These are phyloP conservation scores for Leptoxyphium fumago DNA, from an alignment of 2,329 filamentous ascomycete species.

Conservation along the genomic window DNA sequence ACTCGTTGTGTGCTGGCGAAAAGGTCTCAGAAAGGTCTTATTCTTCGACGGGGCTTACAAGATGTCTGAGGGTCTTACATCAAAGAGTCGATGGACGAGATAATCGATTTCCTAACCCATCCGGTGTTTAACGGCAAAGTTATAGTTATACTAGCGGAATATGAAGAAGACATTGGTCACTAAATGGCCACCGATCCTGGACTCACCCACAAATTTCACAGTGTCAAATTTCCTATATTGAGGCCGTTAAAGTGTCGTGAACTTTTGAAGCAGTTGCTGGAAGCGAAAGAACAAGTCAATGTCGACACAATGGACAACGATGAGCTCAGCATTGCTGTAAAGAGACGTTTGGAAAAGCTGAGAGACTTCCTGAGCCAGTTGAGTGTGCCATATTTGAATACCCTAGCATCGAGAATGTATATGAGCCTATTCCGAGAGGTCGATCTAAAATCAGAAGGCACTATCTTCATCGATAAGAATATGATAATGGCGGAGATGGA, in stretches of 20 bases:
- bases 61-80: conserved; percentile 44
- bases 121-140: conserved; percentile 43
- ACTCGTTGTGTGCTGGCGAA: conserved; percentile 45
- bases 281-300: conserved; percentile 19
- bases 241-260: conserved; percentile 16
- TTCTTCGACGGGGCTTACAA: conserved; percentile 63
- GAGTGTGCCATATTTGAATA: conserved; percentile 47
- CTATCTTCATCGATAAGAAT: conserved; percentile 11
- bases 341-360: conserved; percentile 27
- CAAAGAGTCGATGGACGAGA: conserved; percentile 38
- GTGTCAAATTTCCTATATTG: conserved; percentile 38
- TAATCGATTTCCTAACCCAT: conserved; percentile 41
- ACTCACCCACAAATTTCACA: conserved; percentile 50
- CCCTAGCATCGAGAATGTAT: conserved; percentile 39
- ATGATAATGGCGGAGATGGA: conserved; percentile 16
- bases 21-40: conserved; percentile 49
- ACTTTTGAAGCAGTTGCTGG: conserved; percentile 25
- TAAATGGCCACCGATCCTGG: conserved; percentile 49
- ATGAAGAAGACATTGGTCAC: conserved; percentile 49
- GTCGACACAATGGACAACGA: conserved; percentile 12
- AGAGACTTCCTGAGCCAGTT: conserved; percentile 39
- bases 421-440: conserved; percentile 16
- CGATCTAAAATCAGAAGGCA: conserved; percentile 4
- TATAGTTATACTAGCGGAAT: conserved; percentile 55
- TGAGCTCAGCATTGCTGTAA: conserved; percentile 7